Percentiles rank a stretch among this genome's conserved stretches.
Conservation (phyloP, 805 yeast species). For the Cephaloascus albidus region DNA sequence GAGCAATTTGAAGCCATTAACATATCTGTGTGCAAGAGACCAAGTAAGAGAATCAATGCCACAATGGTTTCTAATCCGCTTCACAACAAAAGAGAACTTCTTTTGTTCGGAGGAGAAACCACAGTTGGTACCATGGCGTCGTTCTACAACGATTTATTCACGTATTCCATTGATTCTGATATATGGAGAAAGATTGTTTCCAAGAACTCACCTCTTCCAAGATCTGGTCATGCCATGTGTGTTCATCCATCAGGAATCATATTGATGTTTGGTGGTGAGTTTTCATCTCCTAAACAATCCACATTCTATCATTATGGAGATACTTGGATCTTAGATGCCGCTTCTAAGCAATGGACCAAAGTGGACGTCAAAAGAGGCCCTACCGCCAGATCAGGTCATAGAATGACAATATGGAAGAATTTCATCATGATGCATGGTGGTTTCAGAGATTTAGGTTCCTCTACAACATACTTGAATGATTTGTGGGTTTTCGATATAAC, state of each 20-base stretch:
- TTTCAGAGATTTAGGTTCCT: constrained; percentile 78
- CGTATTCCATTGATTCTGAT: constrained; percentile 68
- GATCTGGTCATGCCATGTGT: constrained; percentile 91
- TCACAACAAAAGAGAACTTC: constrained; percentile 67
- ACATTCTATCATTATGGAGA: constrained; percentile 96
- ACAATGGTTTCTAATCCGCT: constrained; percentile 67
- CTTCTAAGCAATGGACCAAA: constrained; percentile 83
- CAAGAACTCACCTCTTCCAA: constrained; percentile 82
- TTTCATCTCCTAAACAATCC: constrained; percentile 90
- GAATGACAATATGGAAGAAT: constrained; percentile 89
- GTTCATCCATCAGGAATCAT: constrained; percentile 87
- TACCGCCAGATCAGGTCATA: constrained; percentile 83
- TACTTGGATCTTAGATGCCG: constrained; percentile 86
- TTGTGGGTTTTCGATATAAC: constrained; percentile 90
- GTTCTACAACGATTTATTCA: constrained; percentile 74
- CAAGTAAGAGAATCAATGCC: constrained; percentile 64
- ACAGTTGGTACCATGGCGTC: constrained; percentile 34
- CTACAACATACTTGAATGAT: constrained; percentile 77
- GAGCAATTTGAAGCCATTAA: constrained; percentile 65
- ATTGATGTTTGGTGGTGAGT: constrained; percentile 91
- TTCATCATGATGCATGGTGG: constrained; percentile 84
- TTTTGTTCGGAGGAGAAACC: constrained; percentile 86
- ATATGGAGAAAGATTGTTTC: constrained; percentile 75
- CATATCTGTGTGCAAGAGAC: constrained; percentile 48
- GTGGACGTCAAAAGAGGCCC: constrained; percentile 73